Conservation (phyloP, 805 yeast species). For the Wickerhamomyces sydowiorum region DNA sequence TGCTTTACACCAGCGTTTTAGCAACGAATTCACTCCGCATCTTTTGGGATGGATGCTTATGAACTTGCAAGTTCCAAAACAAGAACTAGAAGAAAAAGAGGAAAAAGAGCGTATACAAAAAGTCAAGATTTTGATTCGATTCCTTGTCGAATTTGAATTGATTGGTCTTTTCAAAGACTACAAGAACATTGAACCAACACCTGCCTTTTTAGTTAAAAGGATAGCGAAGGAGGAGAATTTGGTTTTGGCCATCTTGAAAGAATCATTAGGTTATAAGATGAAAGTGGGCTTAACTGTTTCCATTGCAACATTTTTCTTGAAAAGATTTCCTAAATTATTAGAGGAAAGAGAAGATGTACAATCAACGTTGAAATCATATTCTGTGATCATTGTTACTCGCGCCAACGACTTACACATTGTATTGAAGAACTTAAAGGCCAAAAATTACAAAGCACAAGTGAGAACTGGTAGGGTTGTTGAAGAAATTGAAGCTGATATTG, state of each 20-base stretch:
- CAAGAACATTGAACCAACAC: constrained; percentile 38
- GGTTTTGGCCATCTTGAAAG: constrained; percentile 37
- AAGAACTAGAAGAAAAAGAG: constrained; percentile 33
- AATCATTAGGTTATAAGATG: constrained; percentile 36
- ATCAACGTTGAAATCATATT: constrained; percentile 34
- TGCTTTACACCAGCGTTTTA: constrained; percentile 74
- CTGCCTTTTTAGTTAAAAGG: constrained; percentile 35
- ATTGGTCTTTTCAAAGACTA: constrained; percentile 49
- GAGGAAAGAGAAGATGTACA: constrained; percentile 22
- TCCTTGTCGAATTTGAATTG: constrained; percentile 52
- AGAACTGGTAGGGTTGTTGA: constrained; percentile 55
- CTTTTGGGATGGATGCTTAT: constrained; percentile 37
- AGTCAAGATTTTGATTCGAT: constrained; percentile 41
- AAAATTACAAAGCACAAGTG: constrained; percentile 50
- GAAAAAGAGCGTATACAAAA: constrained; percentile 33
- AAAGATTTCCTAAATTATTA: constrained; percentile 36
- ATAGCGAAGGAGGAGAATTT: constrained; percentile 31
- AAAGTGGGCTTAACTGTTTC: constrained; percentile 28
- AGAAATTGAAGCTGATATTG: constrained; percentile 31
- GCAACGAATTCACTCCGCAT: constrained; percentile 42
- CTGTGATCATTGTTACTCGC: constrained; percentile 34
- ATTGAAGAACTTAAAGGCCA: constrained; percentile 29
- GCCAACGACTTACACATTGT: constrained; percentile 31
- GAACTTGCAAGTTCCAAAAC: constrained; percentile 31
- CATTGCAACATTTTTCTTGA: constrained; percentile 43